Evolutionary conservation across 495 filamentous ascomycete species (phyloP).

Genomic region (Cercophora sp.): DNA sequence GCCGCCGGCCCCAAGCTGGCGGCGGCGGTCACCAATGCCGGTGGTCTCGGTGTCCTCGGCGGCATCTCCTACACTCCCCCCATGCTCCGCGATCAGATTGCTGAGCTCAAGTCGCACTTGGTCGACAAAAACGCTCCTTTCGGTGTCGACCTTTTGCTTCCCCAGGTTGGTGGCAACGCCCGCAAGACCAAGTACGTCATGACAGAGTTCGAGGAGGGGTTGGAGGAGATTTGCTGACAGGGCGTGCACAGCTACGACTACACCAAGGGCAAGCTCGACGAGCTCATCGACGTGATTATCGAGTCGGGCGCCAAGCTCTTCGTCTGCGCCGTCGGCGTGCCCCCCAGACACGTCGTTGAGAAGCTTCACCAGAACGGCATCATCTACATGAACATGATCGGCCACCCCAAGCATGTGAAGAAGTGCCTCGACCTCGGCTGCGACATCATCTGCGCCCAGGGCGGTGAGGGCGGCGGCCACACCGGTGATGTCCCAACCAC

Average conservation of each 20-base stretch:
- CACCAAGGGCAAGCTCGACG: constrained; percentile 95
- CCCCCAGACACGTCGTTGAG: constrained; percentile 83
- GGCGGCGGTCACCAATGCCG: constrained; percentile 94
- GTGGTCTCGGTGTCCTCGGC: constrained; percentile 93
- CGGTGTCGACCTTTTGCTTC: constrained; percentile 90
- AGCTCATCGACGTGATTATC: constrained; percentile 89
- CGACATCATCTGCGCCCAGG: constrained; percentile 84
- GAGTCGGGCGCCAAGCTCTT: constrained; percentile 86
- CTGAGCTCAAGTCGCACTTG: constrained; percentile 85
- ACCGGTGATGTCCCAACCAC: constrained; percentile 72
- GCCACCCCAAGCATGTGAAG: constrained; percentile 96
- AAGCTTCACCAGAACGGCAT: constrained; percentile 81
- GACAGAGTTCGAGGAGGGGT: no score
- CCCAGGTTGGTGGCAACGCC: constrained; percentile 89
- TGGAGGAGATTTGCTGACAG: neutral
- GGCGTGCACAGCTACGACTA: constrained; percentile 85
- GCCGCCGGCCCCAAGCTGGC: constrained; percentile 96
- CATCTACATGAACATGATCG: constrained; percentile 99
- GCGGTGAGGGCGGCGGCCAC: constrained; percentile 78
- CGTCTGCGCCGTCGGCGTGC: constrained; percentile 93
- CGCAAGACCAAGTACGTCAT: constrained; percentile 85
- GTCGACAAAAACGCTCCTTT: constrained; percentile 97
- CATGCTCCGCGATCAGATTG: constrained; percentile 92
- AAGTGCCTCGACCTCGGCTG: constrained; percentile 89
- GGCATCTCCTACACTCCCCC: constrained; percentile 96